Conservation (phyloP, 2,329 filamentous ascomycete genomes). For the Penicillium hesseltinei region DNA sequence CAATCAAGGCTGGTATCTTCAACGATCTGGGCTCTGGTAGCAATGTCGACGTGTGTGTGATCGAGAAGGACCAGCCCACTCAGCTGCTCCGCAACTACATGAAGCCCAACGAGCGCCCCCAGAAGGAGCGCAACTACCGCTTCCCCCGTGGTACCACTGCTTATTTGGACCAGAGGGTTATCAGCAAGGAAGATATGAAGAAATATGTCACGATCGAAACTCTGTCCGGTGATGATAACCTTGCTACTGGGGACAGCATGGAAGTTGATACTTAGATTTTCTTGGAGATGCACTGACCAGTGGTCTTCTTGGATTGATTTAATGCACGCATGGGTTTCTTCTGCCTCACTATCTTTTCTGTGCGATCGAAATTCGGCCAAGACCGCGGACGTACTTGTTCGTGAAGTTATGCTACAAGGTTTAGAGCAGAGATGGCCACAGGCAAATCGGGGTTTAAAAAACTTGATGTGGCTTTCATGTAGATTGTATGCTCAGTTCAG, state of each 20-base stretch:
- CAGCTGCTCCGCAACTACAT: conserved; percentile 84
- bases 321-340: conserved; percentile 18
- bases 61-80: conserved; percentile 92
- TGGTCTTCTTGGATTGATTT: conserved; percentile 16
- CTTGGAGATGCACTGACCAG: conserved; percentile 10
- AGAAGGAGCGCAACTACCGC: conserved; percentile 90
- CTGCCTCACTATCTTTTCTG: conserved; percentile 7
- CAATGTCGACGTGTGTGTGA: conserved; percentile 95
- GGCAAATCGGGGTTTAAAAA: neutral
- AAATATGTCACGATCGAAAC: conserved; percentile 94
- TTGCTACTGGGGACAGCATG: conserved; percentile 61
- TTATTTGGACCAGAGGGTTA: conserved; percentile 92
- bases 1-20: conserved; percentile 95
- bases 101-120: conserved; percentile 83
- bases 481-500: neutral
- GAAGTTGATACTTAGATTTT: conserved; percentile 55
- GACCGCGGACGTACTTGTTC: neutral
- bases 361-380: conserved; percentile 8
- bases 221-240: conserved; percentile 66
- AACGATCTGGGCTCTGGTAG: conserved; percentile 96
- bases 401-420: conserved; percentile 5
- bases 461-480: neutral
- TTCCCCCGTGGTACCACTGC: conserved; percentile 93
- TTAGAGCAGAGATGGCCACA: neutral
- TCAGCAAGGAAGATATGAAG: conserved; percentile 87